Conservation (phyloP, 179 eudicot genomes). For the Amaranthus tricolor region DNA sequence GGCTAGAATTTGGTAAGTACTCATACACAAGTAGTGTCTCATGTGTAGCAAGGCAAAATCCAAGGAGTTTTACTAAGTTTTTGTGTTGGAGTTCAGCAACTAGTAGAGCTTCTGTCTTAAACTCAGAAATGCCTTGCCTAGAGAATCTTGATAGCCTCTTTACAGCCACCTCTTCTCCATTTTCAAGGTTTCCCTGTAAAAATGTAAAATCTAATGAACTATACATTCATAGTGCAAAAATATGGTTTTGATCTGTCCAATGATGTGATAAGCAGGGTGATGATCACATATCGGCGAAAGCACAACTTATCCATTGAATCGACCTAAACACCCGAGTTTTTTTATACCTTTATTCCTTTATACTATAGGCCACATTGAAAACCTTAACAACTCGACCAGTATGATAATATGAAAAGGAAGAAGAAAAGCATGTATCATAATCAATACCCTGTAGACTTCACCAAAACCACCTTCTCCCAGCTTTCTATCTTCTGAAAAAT, state of each 20-base stretch:
- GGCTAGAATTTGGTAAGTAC: conserved; percentile 33
- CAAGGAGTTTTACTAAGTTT: conserved; percentile 37
- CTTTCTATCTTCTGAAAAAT: conserved; percentile 31
- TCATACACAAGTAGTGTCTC: conserved; percentile 42
- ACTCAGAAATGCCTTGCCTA: conserved; percentile 34
- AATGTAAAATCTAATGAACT: background rate
- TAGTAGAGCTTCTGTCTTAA: conserved; percentile 35
- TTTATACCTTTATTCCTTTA: no score
- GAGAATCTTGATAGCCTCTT: conserved; percentile 39
- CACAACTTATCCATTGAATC: no score
- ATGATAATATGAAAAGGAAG: no score
- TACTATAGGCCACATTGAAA: no score
- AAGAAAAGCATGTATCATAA: background rate
- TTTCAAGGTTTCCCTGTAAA: conserved; percentile 34
- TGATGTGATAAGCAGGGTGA: no score
- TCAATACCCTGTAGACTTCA: conserved; percentile 33
- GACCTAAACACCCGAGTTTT: no score
- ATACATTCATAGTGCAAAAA: no score
- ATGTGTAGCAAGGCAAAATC: conserved; percentile 28
- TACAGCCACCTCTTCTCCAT: conserved; percentile 40
- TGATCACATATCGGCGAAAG: no score
- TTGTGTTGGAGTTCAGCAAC: conserved; percentile 44
- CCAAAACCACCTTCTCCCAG: conserved; percentile 51
- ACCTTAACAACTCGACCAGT: no score
- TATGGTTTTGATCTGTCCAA: no score